phyloP scores from a whole-genome alignment of 768 basidiomycete genomes.

The Leccinum arenicola region DNA sequence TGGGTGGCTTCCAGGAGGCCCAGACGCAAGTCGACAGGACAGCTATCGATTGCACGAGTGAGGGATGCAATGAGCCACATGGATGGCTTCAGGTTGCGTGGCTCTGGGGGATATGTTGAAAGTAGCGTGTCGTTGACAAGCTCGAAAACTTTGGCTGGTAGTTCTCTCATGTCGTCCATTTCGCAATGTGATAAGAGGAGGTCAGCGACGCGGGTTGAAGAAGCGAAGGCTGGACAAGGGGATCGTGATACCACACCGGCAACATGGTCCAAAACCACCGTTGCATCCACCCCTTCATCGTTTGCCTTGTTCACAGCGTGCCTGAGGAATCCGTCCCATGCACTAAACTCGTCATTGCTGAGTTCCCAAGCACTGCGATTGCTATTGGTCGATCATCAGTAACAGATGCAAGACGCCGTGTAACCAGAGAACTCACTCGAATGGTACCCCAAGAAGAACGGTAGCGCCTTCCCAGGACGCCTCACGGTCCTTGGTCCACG shows the following conservation, averaged over 20 bases:
- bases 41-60: slow-evolving; percentile 50
- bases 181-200: slow-evolving; percentile 55
- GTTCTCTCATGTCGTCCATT: slow-evolving; percentile 45
- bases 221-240: slow-evolving; percentile 37
- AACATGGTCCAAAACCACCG: slow-evolving; percentile 53
- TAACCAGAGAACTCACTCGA: slow-evolving; percentile 45
- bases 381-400: slow-evolving; percentile 22
- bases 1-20: slow-evolving; percentile 47
- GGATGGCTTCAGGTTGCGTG: slow-evolving; percentile 48
- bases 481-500: slow-evolving; percentile 48
- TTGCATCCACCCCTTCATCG: slow-evolving; percentile 56
- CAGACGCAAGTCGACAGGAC: slow-evolving; percentile 47
- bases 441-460: slow-evolving; percentile 57
- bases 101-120: slow-evolving; percentile 64
- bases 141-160: slow-evolving; percentile 54
- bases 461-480: slow-evolving; percentile 54
- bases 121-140: slow-evolving; percentile 59
- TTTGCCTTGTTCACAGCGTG: slow-evolving; percentile 52
- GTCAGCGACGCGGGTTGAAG: slow-evolving; percentile 58
- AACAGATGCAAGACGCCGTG: slow-evolving; percentile 3
- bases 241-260: slow-evolving; percentile 45
- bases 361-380: slow-evolving; percentile 50
- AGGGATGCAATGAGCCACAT: slow-evolving; percentile 64
- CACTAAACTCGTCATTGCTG: slow-evolving; percentile 47
- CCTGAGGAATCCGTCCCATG: slow-evolving; percentile 60